Conservation (phyloP, 345 rosid species). For the Camelina laxa region DNA sequence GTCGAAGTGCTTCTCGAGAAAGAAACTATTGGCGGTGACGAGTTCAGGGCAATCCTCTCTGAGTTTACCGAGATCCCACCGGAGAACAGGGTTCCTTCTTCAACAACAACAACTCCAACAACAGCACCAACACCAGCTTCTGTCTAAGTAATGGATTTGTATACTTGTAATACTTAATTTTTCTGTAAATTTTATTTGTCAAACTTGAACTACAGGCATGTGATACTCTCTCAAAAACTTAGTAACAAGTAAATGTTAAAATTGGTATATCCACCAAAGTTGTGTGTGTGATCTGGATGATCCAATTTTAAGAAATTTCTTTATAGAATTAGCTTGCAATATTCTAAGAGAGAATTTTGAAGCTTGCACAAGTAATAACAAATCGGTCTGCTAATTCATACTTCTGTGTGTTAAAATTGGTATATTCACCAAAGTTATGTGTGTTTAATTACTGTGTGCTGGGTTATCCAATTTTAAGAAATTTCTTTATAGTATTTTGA, state of each 20-base stretch:
- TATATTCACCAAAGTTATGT: conserved; percentile 2
- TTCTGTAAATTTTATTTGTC: conserved; percentile 36
- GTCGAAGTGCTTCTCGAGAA: conserved; percentile 95
- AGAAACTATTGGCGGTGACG: conserved; percentile 87
- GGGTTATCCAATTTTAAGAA: background rate
- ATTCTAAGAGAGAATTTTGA: background rate
- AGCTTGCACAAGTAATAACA: background rate
- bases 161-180: conserved; percentile 36
- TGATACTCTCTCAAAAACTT: conserved; percentile 23
- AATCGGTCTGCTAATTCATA: background rate
- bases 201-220: conserved; percentile 29
- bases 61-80: conserved; percentile 89
- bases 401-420: conserved; percentile 31
- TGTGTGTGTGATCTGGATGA: background rate
- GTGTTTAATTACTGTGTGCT: no score
- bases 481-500: background rate
- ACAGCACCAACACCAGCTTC: conserved; percentile 58
- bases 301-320: background rate
- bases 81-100: conserved; percentile 70
- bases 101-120: conserved; percentile 46
- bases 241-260: conserved; percentile 38
- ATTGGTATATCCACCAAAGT: conserved; percentile 14
- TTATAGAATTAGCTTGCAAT: background rate
- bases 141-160: conserved; percentile 41
- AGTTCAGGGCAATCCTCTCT: conserved; percentile 91